Conservation (phyloP, 352 stramenopile genomes). For the Blastocystis sp. region DNA sequence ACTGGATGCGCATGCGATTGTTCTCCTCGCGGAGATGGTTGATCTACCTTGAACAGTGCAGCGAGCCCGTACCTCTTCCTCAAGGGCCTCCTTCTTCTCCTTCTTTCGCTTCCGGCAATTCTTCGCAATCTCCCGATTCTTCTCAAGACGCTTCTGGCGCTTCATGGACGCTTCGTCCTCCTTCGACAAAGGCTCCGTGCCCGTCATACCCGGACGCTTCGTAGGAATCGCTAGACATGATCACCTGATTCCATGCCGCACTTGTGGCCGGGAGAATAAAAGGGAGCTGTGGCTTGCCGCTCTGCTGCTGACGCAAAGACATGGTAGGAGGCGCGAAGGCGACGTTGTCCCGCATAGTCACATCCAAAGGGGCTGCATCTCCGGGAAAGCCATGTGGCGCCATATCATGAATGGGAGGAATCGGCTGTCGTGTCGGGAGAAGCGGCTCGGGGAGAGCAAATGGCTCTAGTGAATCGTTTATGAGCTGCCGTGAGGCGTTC, state of each 20-base stretch:
- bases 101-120: constrained; percentile 72
- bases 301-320: too few species aligned
- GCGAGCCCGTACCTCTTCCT: constrained; percentile 35
- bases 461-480: neutral
- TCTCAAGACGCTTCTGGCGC: constrained; percentile 71
- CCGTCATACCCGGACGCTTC: neutral
- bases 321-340: too few species aligned
- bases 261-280: too few species aligned
- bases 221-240: neutral
- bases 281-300: too few species aligned
- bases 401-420: neutral
- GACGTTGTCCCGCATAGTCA: too few species aligned
- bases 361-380: too few species aligned
- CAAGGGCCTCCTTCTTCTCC: constrained; percentile 69
- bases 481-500: neutral
- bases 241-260: too few species aligned
- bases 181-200: neutral
- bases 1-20: constrained; percentile 64
- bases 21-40: constrained; percentile 70
- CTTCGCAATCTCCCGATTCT: constrained; percentile 72
- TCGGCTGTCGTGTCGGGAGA: neutral
- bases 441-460: neutral
- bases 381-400: neutral
- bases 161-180: constrained; percentile 1
- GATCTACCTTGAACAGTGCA: constrained; percentile 53